A percentile compares a stretch with the other conserved stretches of the same genome.
phyloP scores from a whole-genome alignment of 768 basidiomycete genomes.

The Lactarius hatsudake region DNA sequence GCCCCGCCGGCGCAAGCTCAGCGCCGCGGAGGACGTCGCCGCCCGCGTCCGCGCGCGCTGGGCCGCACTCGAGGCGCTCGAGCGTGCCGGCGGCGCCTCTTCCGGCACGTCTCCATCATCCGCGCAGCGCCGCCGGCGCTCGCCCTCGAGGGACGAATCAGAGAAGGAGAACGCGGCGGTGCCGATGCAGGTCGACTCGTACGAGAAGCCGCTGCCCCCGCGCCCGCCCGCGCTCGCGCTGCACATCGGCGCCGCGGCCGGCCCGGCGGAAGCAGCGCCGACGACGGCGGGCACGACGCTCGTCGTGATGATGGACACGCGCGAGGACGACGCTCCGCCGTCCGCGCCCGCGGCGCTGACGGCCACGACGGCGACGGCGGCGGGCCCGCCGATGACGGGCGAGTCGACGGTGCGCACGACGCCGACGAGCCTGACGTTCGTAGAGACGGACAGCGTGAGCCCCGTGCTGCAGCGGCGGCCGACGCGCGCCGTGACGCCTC shows the following conservation, averaged over 20 bases:
- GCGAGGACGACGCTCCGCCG: neutral
- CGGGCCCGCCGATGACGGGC: neutral
- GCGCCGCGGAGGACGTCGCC: conserved; percentile 25
- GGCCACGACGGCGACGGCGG: neutral
- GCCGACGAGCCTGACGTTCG: conserved; percentile 22
- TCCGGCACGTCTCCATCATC: too few species aligned
- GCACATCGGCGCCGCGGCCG: neutral
- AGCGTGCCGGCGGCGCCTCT: neutral
- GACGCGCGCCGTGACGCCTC: conserved; percentile 15
- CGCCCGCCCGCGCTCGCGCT: conserved; percentile 11
- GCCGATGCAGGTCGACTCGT: conserved; percentile 16
- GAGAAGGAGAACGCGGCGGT: conserved; percentile 11
- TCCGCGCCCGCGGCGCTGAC: neutral
- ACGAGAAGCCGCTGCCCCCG: conserved; percentile 23
- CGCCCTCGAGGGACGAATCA: neutral
- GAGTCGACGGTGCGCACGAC: conserved; percentile 19
- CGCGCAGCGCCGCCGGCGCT: neutral
- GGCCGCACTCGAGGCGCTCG: conserved; percentile 26
- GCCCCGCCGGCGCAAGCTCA: conserved; percentile 22
- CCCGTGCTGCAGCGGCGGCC: conserved; percentile 13
- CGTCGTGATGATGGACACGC: neutral
- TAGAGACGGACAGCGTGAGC: conserved; percentile 9
- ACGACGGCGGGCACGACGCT: neutral
- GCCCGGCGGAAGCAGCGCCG: neutral
- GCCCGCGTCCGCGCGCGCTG: conserved; percentile 25